phyloP scores from a whole-genome alignment of 176 grass and related monocot genomes.

The Oryza rufipogon region DNA sequence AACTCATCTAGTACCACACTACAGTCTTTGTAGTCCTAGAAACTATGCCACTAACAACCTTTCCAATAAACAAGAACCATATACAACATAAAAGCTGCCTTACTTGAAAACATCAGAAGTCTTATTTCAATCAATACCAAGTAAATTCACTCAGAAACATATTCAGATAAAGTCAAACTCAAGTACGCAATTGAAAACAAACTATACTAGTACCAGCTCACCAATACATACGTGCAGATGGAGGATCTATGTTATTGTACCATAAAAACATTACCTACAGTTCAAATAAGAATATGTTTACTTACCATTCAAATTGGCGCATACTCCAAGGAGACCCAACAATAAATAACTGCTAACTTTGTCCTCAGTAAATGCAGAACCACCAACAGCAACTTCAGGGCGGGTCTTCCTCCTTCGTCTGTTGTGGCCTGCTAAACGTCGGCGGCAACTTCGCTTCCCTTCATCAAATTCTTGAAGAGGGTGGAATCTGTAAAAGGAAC shows the following conservation, averaged over 20 bases:
- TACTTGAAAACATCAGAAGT: not conserved
- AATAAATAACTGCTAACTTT: slow-evolving; percentile 78
- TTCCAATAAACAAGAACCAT: slow-evolving; percentile 22
- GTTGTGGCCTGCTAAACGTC: slow-evolving; percentile 92
- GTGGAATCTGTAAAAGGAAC: slow-evolving; percentile 77
- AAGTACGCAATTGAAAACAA: not conserved
- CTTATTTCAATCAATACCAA: slow-evolving; percentile 15
- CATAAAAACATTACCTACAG: slow-evolving; percentile 57
- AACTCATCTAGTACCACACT: slow-evolving; percentile 16
- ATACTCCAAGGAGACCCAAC: slow-evolving; percentile 83
- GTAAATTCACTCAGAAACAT: slow-evolving; percentile 17
- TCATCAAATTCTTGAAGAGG: slow-evolving; percentile 97
- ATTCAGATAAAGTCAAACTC: not conserved
- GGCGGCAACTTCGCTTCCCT: slow-evolving; percentile 94
- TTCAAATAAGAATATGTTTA: slow-evolving; percentile 50
- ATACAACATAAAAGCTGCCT: not conserved
- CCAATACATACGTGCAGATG: slow-evolving; percentile 2
- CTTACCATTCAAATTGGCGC: slow-evolving; percentile 87
- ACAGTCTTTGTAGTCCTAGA: not conserved
- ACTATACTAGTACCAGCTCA: slow-evolving; percentile 1
- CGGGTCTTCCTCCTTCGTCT: slow-evolving; percentile 83
- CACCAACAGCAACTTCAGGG: slow-evolving; percentile 60
- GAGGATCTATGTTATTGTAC: slow-evolving; percentile 12
- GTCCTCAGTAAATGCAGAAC: slow-evolving; percentile 57
- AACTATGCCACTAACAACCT: slow-evolving; percentile 3